phyloP scores from a whole-genome alignment of 495 filamentous ascomycete species.

The Sphaerosporella brunnea region DNA sequence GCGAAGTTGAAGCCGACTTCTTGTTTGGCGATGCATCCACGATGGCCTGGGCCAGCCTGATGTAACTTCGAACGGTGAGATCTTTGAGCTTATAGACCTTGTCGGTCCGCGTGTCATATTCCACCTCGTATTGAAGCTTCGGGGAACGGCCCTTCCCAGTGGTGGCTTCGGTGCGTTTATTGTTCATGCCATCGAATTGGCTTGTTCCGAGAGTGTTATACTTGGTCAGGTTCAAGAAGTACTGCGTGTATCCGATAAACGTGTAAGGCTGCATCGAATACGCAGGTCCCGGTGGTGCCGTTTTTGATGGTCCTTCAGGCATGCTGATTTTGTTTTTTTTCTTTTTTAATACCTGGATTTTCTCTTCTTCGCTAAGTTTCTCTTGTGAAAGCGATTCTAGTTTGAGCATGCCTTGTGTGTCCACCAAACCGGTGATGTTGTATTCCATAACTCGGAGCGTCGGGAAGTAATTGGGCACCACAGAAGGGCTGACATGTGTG shows the following conservation, averaged over 20 bases:
- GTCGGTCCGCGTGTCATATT: slow-evolving; percentile 69
- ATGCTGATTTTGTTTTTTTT: slow-evolving; percentile 30
- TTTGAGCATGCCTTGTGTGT: slow-evolving; percentile 1
- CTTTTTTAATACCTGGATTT: no score
- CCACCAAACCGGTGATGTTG: slow-evolving; percentile 58
- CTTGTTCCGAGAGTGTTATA: slow-evolving; percentile 40
- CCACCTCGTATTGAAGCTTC: slow-evolving; percentile 58
- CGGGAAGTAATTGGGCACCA: slow-evolving; percentile 89
- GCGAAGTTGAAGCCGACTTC: slow-evolving; percentile 12
- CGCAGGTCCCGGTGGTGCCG: slow-evolving; percentile 65
- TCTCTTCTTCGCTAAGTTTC: no score
- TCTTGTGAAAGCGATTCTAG: no score
- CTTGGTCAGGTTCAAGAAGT: slow-evolving; percentile 77
- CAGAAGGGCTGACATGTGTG: slow-evolving; percentile 59
- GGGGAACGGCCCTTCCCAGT: slow-evolving; percentile 33
- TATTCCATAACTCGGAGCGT: slow-evolving; percentile 77
- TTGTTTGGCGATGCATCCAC: slow-evolving; percentile 31
- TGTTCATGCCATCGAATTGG: slow-evolving; percentile 38
- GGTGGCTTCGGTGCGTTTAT: no score
- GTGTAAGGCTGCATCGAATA: slow-evolving; percentile 76
- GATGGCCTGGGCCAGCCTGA: slow-evolving; percentile 63
- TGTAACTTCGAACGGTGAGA: slow-evolving; percentile 65
- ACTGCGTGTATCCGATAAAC: slow-evolving; percentile 64
- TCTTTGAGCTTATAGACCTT: slow-evolving; percentile 58
- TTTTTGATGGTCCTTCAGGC: slow-evolving; percentile 54